A percentile compares a stretch with the other conserved stretches of the same genome.
These are phyloP conservation scores for Hypoxylon rubiginosum DNA, from an alignment of 2,329 filamentous ascomycete genomes.

Conservation along the genomic window DNA sequence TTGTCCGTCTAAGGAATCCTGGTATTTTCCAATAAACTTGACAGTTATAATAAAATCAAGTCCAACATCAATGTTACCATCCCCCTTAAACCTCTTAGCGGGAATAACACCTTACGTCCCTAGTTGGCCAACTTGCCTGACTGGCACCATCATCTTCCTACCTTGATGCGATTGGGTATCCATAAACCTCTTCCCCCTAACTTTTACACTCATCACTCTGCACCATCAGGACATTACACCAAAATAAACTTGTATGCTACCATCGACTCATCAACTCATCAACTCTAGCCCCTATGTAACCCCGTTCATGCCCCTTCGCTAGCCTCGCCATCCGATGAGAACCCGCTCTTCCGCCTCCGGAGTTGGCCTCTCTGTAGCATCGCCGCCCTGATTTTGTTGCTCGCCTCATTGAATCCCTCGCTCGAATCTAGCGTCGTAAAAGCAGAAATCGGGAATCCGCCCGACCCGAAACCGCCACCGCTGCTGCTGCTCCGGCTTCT, in stretches of 20 bases:
- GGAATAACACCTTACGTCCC: background rate
- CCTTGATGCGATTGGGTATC: conserved; percentile 2
- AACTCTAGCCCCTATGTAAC: background rate
- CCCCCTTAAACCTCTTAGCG: background rate
- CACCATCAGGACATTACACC: background rate
- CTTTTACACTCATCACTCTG: background rate
- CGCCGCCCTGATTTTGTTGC: conserved; percentile 83
- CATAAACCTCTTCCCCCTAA: background rate
- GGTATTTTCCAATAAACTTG: no score
- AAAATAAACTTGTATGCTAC: background rate
- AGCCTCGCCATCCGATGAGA: conserved; percentile 46
- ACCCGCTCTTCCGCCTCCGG: conserved; percentile 66
- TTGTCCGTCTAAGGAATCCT: background rate
- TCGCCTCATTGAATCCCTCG: conserved; percentile 85
- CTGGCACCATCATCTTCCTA: background rate
- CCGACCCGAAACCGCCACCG: conserved; percentile 71
- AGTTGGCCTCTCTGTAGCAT: conserved; percentile 83
- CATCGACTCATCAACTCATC: background rate
- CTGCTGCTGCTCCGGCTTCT: conserved; percentile 60
- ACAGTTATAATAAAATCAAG: background rate
- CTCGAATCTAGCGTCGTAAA: conserved; percentile 77
- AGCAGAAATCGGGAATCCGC: conserved; percentile 74
- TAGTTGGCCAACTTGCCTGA: background rate
- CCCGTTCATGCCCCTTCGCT: conserved; percentile 22
- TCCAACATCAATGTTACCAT: conserved; percentile 1